Conservation (phyloP, 768 basidiomycete genomes). For the Hemileccinum impolitum region DNA sequence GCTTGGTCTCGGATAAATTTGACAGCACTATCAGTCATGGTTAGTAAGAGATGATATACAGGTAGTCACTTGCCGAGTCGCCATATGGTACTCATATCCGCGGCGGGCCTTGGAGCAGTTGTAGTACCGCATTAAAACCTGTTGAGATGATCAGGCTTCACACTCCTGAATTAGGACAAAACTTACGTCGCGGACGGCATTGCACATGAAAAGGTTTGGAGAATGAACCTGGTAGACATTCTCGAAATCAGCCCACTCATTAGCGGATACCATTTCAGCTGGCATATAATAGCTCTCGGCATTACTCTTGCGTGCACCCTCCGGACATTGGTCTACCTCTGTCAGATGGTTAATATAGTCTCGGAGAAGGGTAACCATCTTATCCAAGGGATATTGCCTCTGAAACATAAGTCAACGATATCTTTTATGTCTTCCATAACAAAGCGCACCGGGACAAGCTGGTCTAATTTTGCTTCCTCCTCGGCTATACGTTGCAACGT, state of each 20-base stretch:
- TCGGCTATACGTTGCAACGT: conserved; percentile 38
- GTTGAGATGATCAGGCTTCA: conserved; percentile 12
- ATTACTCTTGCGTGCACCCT: conserved; percentile 29
- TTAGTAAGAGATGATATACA: conserved; percentile 6
- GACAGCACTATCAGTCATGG: conserved; percentile 52
- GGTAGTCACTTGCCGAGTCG: conserved; percentile 57
- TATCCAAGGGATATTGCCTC: conserved; percentile 30
- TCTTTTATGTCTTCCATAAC: neutral
- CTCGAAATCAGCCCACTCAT: conserved; percentile 80
- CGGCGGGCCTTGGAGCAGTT: conserved; percentile 72
- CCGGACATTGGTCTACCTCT: conserved; percentile 39
- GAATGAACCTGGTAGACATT: conserved; percentile 91
- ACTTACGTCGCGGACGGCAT: conserved; percentile 74
- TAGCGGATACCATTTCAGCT: conserved; percentile 59
- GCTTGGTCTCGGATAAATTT: conserved; percentile 88
- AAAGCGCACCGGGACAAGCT: conserved; percentile 15
- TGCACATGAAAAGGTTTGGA: conserved; percentile 76
- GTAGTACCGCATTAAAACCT: conserved; percentile 89
- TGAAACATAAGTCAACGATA: conserved; percentile 11
- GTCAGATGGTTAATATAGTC: conserved; percentile 57
- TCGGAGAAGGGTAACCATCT: conserved; percentile 58
- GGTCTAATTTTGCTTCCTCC: conserved; percentile 9
- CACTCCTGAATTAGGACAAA: neutral
- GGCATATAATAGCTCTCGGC: conserved; percentile 60
- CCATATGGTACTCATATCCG: conserved; percentile 86